A percentile compares a stretch with the other conserved stretches of the same genome.
These are phyloP conservation scores for Leccinum fuscescens DNA, from an alignment of 1,284 basidiomycete genomes.

Conservation along the genomic window DNA sequence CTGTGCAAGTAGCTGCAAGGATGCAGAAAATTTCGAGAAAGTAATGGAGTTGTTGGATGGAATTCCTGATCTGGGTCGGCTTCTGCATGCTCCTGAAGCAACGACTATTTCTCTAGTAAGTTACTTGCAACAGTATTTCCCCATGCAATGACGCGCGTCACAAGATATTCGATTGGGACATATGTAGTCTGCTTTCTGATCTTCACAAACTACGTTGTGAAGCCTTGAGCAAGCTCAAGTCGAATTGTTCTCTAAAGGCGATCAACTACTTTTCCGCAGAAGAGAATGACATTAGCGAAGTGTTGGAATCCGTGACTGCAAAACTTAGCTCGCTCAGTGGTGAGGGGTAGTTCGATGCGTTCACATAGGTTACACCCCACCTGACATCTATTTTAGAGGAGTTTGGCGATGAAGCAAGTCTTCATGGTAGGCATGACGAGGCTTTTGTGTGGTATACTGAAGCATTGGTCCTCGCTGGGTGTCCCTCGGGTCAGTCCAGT, in stretches of 20 bases:
- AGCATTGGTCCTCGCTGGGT: slow-evolving; percentile 1
- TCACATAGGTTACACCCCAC: too few species aligned
- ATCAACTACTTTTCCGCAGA: not conserved
- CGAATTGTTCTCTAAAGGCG: not conserved
- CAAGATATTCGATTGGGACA: slow-evolving; percentile 12
- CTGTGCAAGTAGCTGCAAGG: not conserved
- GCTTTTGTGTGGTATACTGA: not conserved
- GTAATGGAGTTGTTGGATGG: not conserved
- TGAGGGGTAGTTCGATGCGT: too few species aligned
- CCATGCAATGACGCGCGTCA: not conserved
- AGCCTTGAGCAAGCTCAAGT: not conserved
- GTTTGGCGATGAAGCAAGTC: too few species aligned
- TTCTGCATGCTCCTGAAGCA: slow-evolving; percentile 8
- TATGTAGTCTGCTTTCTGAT: not conserved
- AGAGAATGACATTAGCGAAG: too few species aligned
- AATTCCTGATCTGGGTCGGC: slow-evolving; percentile 1
- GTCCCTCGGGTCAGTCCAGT: not conserved
- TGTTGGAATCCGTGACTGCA: too few species aligned
- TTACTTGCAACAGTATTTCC: not conserved
- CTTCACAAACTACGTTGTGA: slow-evolving; percentile 11
- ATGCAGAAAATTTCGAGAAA: not conserved
- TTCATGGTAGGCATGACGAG: too few species aligned
- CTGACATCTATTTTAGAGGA: too few species aligned
- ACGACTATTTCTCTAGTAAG: not conserved
- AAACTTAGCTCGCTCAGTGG: too few species aligned